Evolutionary conservation across 2,329 filamentous ascomycete genomes (phyloP).

Genomic region (Arthroderma uncinatum): DNA sequence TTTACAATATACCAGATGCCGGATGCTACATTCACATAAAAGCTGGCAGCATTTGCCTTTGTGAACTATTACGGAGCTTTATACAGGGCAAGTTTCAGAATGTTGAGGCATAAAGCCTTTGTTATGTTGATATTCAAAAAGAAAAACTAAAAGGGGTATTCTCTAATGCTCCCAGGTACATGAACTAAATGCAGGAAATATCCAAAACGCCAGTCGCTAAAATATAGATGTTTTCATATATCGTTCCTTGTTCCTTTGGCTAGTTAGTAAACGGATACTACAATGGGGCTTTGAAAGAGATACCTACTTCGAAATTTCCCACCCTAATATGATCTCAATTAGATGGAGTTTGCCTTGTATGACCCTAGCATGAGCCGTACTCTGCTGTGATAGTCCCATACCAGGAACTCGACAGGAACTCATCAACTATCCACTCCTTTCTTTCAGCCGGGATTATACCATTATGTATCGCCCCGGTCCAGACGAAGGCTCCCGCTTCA

Average conservation of each 20-base stretch:
- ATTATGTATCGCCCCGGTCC: conserved; percentile 11
- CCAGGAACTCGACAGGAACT: conserved; percentile 8
- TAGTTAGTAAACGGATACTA: background rate
- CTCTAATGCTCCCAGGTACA: background rate
- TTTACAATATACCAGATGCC: background rate
- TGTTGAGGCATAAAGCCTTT: background rate
- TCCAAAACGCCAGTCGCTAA: background rate
- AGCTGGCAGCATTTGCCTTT: background rate
- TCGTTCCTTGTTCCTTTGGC: background rate
- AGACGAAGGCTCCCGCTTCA: conserved; percentile 22
- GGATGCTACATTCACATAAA: background rate
- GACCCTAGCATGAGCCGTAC: conserved; percentile 6
- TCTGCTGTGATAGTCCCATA: conserved; percentile 6
- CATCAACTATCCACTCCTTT: conserved; percentile 12
- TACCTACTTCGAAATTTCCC: too few species aligned
- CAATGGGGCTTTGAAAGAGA: too few species aligned
- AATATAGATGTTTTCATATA: background rate
- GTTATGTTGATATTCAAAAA: background rate
- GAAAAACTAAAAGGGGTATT: background rate
- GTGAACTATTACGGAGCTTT: background rate
- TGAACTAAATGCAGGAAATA: background rate
- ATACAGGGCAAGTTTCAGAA: background rate
- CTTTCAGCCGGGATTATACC: background rate
- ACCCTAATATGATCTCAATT: too few species aligned
- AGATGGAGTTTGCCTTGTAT: too few species aligned